Evolutionary conservation across 345 rosid species (phyloP), one percentile per base, ranked within the genome.

Genomic region (Excoecaria cochinchinensis): DNA sequence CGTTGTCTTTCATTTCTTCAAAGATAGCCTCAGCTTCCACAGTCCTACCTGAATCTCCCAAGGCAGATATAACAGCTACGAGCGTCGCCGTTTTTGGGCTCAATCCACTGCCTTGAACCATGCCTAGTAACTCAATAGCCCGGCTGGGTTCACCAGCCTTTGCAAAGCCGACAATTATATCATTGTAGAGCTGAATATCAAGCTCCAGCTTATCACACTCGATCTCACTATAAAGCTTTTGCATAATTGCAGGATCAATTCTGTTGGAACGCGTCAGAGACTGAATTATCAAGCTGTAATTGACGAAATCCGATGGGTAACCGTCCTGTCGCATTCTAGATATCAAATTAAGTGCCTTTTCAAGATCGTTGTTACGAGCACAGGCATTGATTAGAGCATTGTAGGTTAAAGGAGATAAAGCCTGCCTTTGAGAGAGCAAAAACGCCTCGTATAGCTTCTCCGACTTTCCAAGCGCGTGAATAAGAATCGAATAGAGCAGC

Each of bases 401-500:
- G 86, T 93, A 95, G 0, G 99, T 95, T 51, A 95, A 77, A 17
- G 99, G 99, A 15, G 93, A 91, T 21, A 93, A 85, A 2, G 85
- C 77, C 55, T 90, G 98, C 70, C 73, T 84, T 80, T 89, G 94
- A 1, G 99, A 93, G 19, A 95, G 90, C 75, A 91, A 85, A 71
- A 92, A 95, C 6, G 98, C 99, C 69, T 95, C 98, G 84, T 95
- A 91, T 3, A 95, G 89, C 88, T 93, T 91, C 89, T 95, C 99
- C 15, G 96, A 91, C 38, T 90, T 90, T 46, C 99, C 98, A n/a
- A 93, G 93, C 19, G 95, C 93, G 83, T 95, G 95, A 69, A 95
- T 93, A 12, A 93, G 89, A 69, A 95, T 95, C 0, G 97, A 93
- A 79, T 91, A 93, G 79, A 91, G 97, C 47, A 95, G 90, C 85